Conservation (phyloP, 352 stramenopile species). For the Phytophthora kernoviae region DNA sequence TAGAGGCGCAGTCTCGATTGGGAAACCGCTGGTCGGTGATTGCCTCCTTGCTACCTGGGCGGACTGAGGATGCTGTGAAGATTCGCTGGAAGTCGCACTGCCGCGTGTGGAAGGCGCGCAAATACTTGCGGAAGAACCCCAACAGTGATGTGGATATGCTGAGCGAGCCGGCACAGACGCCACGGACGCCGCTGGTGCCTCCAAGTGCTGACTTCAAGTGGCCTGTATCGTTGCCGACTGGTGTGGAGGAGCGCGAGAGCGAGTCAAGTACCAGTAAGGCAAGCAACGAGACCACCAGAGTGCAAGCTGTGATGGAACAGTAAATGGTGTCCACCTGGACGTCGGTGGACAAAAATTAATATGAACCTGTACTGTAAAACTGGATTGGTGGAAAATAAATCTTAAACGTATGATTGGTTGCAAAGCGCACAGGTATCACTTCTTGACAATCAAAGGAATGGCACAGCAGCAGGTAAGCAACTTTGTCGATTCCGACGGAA, state of each 20-base stretch:
- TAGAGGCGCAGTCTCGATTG: conserved; percentile 82
- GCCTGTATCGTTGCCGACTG: conserved; percentile 19
- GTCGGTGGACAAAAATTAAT: conserved; percentile 27
- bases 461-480: conserved; percentile 13
- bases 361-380: conserved; percentile 38
- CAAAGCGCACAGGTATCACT: conserved; percentile 10
- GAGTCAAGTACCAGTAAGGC: conserved; percentile 19
- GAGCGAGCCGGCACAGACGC: conserved; percentile 37
- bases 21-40: conserved; percentile 93
- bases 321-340: conserved; percentile 19
- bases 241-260: conserved; percentile 23
- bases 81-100: conserved; percentile 93
- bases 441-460: conserved; percentile 24
- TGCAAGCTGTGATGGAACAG: conserved; percentile 15
- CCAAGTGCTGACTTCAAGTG: conserved; percentile 30
- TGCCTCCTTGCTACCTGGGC: conserved; percentile 83
- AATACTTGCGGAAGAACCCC: conserved; percentile 77
- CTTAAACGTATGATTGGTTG: conserved; percentile 14
- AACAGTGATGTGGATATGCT: conserved; percentile 41
- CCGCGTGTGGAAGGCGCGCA: conserved; percentile 79
- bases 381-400: too few relatives aligned
- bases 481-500: conserved; percentile 1
- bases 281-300: conserved; percentile 5
- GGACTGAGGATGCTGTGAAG: conserved; percentile 92
- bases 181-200: conserved; percentile 34